These are phyloP conservation scores for Echria macrotheca DNA, from an alignment of 495 filamentous ascomycete species.

Conservation along the genomic window DNA sequence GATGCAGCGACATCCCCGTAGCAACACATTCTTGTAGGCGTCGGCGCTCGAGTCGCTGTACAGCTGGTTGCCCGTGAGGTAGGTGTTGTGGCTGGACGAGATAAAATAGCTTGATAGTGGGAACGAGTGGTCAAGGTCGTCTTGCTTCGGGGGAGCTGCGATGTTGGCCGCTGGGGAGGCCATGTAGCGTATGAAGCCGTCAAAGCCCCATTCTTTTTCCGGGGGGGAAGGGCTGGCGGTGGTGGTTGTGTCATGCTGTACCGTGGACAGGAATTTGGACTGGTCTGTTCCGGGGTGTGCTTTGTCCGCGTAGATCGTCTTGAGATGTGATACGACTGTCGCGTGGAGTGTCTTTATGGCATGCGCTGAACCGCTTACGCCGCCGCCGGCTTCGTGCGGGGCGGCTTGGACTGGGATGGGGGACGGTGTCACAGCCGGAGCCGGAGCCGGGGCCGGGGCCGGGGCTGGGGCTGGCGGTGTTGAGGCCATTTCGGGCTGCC, in stretches of 20 bases:
- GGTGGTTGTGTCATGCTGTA: constrained; percentile 28
- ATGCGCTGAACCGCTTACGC: constrained; percentile 24
- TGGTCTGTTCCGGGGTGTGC: constrained; percentile 13
- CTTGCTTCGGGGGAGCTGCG: constrained; percentile 29
- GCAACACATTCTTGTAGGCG: constrained; percentile 77
- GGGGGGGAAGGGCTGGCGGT: constrained; percentile 35
- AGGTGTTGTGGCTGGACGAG: constrained; percentile 91
- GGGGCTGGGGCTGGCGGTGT: no score
- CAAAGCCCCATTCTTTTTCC: constrained; percentile 34
- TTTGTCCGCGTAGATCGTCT: constrained; percentile 34
- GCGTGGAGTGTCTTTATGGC: constrained; percentile 27
- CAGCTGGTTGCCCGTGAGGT: constrained; percentile 87
- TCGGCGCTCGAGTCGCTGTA: constrained; percentile 75
- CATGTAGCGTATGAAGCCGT: constrained; percentile 56
- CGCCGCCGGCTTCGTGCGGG: constrained; percentile 34
- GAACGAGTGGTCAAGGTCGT: constrained; percentile 47
- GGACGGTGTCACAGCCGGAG: no score
- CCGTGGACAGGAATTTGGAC: constrained; percentile 26
- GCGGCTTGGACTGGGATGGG: constrained; percentile 15
- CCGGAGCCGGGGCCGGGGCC: no score
- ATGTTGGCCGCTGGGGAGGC: constrained; percentile 48
- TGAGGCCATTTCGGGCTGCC: no score
- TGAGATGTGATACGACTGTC: constrained; percentile 29
- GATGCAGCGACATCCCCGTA: constrained; percentile 82
- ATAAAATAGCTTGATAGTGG: constrained; percentile 87